Base-by-base conservation (phyloP, 495 filamentous ascomycete genomes). In the Tuber microsphaerosporum region DNA sequence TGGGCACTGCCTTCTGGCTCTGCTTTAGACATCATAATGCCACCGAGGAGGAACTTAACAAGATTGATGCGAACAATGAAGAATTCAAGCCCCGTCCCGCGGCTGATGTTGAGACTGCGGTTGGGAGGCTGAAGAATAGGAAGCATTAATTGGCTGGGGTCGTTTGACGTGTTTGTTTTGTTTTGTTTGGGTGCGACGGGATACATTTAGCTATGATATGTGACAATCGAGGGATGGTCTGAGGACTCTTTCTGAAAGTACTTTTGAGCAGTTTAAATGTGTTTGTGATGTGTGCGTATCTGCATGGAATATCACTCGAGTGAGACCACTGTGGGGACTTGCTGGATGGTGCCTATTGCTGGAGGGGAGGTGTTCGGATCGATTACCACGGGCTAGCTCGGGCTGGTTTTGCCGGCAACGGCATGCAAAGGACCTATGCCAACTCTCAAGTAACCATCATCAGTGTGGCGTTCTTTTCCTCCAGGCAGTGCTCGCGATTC, bases 1-100 rank as follows among this genome's bases (percentile, higher is more conserved):
- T 86, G 17, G 86, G 86, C 20, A 72, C 85, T 42, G 43, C 85
- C 42, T 88, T 88, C 74, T 88, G 85, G 81, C 84, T 88, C 72
- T 85, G 81, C 48, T 88, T 88, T 82, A 85, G 84, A 41, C 83
- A 85, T 42, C 85, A 86, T 61, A 81, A 84, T 73, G 82, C 84
- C 61, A 84, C 82, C 42, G 86, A 87, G 51, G 84, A 84, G 71
- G 83, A 85, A 75, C 79, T 78, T 69, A 83, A 83, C 72, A 78
- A 77, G 45, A 76, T 86, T 37, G 82, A 84, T 46, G 84, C 80
- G 73, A 73, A 81, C 2, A 83, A 85, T 73, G 80, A 77, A 22
- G 82, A 78, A 51, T 79, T 79, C 71, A 79, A 70, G 45, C 77
- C 76, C 12, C 72, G 77, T 22, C 74, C 74, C 16, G 34, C 71